These are phyloP conservation scores for Hordeum marinum DNA, from an alignment of 176 grass and related monocot genomes.

Conservation along the genomic window DNA sequence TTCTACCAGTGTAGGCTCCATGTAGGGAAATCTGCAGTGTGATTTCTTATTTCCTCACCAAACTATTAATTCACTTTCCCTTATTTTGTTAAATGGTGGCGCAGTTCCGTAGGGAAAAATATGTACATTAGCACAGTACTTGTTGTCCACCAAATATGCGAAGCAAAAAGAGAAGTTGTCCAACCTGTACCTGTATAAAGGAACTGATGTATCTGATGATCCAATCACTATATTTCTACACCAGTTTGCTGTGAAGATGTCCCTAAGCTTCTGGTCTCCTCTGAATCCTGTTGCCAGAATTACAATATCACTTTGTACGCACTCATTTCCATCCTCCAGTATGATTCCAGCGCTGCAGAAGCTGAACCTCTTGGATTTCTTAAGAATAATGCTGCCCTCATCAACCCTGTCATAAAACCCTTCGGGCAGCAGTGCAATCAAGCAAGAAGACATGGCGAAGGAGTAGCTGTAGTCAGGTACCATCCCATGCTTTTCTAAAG, in stretches of 20 bases:
- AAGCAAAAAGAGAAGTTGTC: not conserved
- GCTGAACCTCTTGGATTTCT: conserved; percentile 58
- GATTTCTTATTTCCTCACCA: not conserved
- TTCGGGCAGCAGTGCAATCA: conserved; percentile 65
- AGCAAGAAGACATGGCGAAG: conserved; percentile 60
- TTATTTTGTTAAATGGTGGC: not conserved
- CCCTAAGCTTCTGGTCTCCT: conserved; percentile 85
- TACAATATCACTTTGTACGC: conserved; percentile 53
- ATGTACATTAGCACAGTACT: not conserved
- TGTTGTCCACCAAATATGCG: not conserved
- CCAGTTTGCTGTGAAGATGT: conserved; percentile 64
- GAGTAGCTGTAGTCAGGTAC: conserved; percentile 88
- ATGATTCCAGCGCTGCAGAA: conserved; percentile 61
- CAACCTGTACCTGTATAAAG: conserved; percentile 64
- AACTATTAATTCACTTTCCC: not conserved
- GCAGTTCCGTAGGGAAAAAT: not conserved
- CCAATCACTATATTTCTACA: conserved; percentile 57
- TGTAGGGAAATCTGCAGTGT: not conserved
- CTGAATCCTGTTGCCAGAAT: conserved; percentile 91
- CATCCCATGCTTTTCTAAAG: conserved; percentile 80
- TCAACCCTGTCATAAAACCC: conserved; percentile 84
- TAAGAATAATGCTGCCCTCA: conserved; percentile 77
- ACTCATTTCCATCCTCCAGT: conserved; percentile 51
- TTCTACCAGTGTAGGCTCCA: not conserved
- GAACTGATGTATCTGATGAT: conserved; percentile 46